Evolutionary conservation across 192 early-diverging fungal genomes (phyloP).

Genomic region (Mortierella hygrophila): DNA sequence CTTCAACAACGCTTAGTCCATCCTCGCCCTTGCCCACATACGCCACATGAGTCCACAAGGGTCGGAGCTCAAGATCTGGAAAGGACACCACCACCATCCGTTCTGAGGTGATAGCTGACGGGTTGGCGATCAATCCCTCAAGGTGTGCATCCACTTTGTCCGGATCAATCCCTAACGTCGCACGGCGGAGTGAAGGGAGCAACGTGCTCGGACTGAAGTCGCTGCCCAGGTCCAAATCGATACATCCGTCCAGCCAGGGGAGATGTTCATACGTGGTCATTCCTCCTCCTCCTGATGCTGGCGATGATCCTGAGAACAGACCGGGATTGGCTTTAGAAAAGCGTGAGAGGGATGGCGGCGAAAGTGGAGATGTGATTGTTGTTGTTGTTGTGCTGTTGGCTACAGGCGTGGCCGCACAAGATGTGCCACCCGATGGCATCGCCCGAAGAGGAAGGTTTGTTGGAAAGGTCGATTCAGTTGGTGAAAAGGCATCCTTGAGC

Average conservation of each 20-base stretch:
- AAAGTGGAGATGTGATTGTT: background rate
- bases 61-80: conserved; percentile 41
- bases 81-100: conserved; percentile 39
- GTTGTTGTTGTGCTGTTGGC: conserved; percentile 7
- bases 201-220: conserved; percentile 49
- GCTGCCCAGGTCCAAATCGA: conserved; percentile 39
- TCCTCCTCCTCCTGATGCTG: conserved; percentile 12
- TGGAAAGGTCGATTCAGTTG: conserved; percentile 1
- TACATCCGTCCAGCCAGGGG: conserved; percentile 48
- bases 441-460: background rate
- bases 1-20: conserved; percentile 31
- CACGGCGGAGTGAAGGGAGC: conserved; percentile 31
- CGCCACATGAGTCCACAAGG: conserved; percentile 30
- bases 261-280: conserved; percentile 47
- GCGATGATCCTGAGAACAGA: background rate
- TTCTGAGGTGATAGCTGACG: conserved; percentile 29
- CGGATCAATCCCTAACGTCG: conserved; percentile 36
- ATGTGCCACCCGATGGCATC: conserved; percentile 5
- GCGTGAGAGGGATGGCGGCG: background rate
- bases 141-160: conserved; percentile 37
- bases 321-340: background rate
- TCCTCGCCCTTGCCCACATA: conserved; percentile 41
- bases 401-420: conserved; percentile 27
- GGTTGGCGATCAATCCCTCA: conserved; percentile 27
- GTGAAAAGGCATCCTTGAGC: conserved; percentile 4